These are phyloP conservation scores for Carex myosuroides DNA, from an alignment of 176 grass and related monocot genomes.

Conservation along the genomic window DNA sequence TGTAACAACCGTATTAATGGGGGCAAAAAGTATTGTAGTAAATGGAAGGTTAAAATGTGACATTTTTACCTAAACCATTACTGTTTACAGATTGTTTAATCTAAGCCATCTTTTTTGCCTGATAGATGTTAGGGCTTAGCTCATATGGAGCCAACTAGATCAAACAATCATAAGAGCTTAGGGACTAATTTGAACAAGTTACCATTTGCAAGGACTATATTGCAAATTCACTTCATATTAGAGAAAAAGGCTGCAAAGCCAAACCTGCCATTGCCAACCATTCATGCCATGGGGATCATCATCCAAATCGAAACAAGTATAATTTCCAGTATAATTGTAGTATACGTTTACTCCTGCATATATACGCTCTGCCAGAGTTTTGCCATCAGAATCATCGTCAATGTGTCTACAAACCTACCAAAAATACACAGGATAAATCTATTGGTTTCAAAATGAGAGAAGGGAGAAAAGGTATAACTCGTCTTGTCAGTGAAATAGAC, in stretches of 20 bases:
- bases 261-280: conserved; percentile 91
- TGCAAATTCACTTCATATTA: not conserved
- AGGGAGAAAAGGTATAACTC: conserved; percentile 1
- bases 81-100: not conserved
- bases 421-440: conserved; percentile 13
- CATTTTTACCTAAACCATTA: not conserved
- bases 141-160: not conserved
- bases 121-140: not conserved
- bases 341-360: conserved; percentile 87
- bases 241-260: not conserved
- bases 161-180: not conserved
- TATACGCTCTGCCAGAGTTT: conserved; percentile 52
- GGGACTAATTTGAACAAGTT: not conserved
- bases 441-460: not conserved
- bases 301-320: conserved; percentile 75
- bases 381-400: conserved; percentile 52
- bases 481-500: not conserved
- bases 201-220: not conserved
- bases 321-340: conserved; percentile 76
- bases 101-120: not conserved
- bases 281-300: conserved; percentile 98
- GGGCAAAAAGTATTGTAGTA: not conserved
- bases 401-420: conserved; percentile 76
- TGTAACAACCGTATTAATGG: not conserved
- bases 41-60: not conserved